Conservation (phyloP, 2,329 filamentous ascomycete species). For the Nigrograna mackinnonii region DNA sequence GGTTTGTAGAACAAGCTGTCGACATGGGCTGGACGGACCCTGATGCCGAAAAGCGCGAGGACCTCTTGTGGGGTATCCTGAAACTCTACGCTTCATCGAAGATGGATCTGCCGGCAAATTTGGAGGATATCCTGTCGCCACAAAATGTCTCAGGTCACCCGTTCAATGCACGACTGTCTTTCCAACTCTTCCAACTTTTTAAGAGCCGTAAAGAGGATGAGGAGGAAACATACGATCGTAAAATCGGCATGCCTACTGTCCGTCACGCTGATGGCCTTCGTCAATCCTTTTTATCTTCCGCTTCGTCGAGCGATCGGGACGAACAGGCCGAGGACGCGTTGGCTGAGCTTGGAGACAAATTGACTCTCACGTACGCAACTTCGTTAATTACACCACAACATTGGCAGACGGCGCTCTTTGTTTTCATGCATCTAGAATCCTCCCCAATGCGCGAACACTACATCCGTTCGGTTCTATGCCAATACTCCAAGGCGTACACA, state of each 20-base stretch:
- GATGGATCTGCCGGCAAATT: slow-evolving; percentile 41
- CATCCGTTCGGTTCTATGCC: slow-evolving; percentile 63
- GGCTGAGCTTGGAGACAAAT: slow-evolving; percentile 58
- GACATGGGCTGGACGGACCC: slow-evolving; percentile 64
- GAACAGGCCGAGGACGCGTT: slow-evolving; percentile 61
- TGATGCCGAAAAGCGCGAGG: slow-evolving; percentile 64
- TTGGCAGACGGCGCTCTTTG: slow-evolving; percentile 65
- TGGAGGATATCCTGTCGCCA: slow-evolving; percentile 75
- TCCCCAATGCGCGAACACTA: slow-evolving; percentile 68
- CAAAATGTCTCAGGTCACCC: slow-evolving; percentile 77
- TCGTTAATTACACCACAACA: slow-evolving; percentile 37
- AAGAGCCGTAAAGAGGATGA: slow-evolving; percentile 31
- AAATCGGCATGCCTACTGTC: slow-evolving; percentile 33
- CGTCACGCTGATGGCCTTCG: slow-evolving; percentile 20
- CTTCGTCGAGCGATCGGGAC: slow-evolving; percentile 42
- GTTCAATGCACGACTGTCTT: slow-evolving; percentile 75
- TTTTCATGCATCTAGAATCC: slow-evolving; percentile 74
- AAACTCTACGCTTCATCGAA: slow-evolving; percentile 74
- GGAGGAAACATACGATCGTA: slow-evolving; percentile 26
- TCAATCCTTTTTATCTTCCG: slow-evolving; percentile 31
- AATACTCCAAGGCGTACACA: slow-evolving; percentile 67
- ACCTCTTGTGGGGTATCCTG: slow-evolving; percentile 84
- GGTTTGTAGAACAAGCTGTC: slow-evolving; percentile 66
- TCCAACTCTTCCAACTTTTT: slow-evolving; percentile 75
- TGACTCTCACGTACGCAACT: slow-evolving; percentile 53